Conservation (phyloP, 768 basidiomycete species). For the Suillus paluster region DNA sequence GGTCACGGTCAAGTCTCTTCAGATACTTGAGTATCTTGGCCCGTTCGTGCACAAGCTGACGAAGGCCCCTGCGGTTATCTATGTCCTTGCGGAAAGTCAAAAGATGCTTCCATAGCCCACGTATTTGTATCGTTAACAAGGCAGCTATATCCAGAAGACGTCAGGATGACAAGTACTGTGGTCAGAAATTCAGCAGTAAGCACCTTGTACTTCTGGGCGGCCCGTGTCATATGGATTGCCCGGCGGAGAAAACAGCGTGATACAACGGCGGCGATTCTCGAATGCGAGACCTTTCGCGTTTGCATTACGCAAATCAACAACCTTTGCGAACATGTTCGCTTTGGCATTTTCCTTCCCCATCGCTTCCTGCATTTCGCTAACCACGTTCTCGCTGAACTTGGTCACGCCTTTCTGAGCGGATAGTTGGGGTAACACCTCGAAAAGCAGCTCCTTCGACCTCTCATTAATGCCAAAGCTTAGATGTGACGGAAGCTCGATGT, state of each 20-base stretch:
- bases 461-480: slow-evolving; percentile 69
- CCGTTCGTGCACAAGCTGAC: slow-evolving; percentile 78
- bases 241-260: slow-evolving; percentile 76
- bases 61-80: slow-evolving; percentile 75
- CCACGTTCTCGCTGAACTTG: slow-evolving; percentile 20
- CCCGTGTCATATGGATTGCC: slow-evolving; percentile 77
- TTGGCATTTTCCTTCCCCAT: slow-evolving; percentile 47
- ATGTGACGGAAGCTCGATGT: slow-evolving; percentile 52
- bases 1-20: slow-evolving; percentile 59
- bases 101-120: slow-evolving; percentile 79
- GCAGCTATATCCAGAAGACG: slow-evolving; percentile 61
- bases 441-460: slow-evolving; percentile 61
- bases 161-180: slow-evolving; percentile 6
- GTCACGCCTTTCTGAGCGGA: slow-evolving; percentile 40
- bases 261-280: slow-evolving; percentile 82
- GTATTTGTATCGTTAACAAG: slow-evolving; percentile 83
- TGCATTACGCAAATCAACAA: slow-evolving; percentile 87
- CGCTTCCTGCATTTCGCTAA: slow-evolving; percentile 27
- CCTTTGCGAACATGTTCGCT: slow-evolving; percentile 60
- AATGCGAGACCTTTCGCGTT: slow-evolving; percentile 85
- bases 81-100: slow-evolving; percentile 72
- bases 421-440: slow-evolving; percentile 66
- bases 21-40: slow-evolving; percentile 85
- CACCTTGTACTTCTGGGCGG: slow-evolving; percentile 90
- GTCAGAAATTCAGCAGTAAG: slow-evolving; percentile 24